A percentile compares a stretch with the other conserved stretches of the same genome.
Conservation (phyloP, 129 eudicot genomes). For the Apium graveolens region DNA sequence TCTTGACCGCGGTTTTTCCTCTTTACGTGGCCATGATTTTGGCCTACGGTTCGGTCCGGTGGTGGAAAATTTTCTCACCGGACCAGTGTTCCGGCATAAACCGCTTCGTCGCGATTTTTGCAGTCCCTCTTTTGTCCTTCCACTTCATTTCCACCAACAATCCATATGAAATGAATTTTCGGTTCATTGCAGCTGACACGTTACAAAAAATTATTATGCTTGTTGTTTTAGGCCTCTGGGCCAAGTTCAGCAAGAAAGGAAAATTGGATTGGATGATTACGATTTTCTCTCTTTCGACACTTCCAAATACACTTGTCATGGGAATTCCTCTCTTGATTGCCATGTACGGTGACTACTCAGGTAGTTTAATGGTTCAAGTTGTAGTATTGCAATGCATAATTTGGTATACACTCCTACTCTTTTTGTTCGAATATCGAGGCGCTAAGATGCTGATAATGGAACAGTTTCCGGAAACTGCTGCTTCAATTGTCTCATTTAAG, state of each 20-base stretch:
- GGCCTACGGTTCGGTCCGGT: constrained; percentile 28
- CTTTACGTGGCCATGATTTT: constrained; percentile 34
- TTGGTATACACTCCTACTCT: constrained; percentile 37
- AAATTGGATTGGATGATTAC: constrained; percentile 32
- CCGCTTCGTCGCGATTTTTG: constrained; percentile 36
- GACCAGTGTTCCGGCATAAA: constrained; percentile 40
- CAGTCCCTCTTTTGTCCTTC: constrained; percentile 34
- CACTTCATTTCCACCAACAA: constrained; percentile 37
- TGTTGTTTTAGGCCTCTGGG: constrained; percentile 24
- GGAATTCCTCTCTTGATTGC: constrained; percentile 36
- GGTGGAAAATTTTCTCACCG: constrained; percentile 35
- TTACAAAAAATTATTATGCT: constrained; percentile 23
- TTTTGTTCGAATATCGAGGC: constrained; percentile 40
- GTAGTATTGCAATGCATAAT: constrained; percentile 39
- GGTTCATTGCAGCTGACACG: constrained; percentile 31
- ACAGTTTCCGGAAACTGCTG: constrained; percentile 31
- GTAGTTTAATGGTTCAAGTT: constrained; percentile 35
- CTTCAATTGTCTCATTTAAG: constrained; percentile 30
- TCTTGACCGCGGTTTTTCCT: constrained; percentile 34
- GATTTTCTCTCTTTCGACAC: constrained; percentile 28
- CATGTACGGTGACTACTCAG: constrained; percentile 39
- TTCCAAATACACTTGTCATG: constrained; percentile 41
- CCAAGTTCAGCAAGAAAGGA: constrained; percentile 10
- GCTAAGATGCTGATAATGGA: constrained; percentile 33
- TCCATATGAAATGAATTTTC: constrained; percentile 34